These are phyloP conservation scores for Phytophthora uliginosa DNA, from an alignment of 352 stramenopile genomes.

Conservation along the genomic window DNA sequence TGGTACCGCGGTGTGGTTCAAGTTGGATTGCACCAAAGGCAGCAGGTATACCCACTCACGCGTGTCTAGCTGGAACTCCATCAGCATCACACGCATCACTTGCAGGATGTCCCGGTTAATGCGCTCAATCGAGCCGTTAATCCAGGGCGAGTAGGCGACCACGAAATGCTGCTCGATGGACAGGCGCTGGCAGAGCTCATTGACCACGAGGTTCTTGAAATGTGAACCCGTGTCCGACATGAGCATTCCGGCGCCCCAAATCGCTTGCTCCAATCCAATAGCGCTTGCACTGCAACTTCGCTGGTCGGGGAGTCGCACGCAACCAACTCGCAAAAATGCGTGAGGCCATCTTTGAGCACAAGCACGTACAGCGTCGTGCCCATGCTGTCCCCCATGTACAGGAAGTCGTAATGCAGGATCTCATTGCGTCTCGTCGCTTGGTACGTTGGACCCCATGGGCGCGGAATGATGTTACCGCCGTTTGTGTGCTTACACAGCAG, in stretches of 20 bases:
- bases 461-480: background rate
- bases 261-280: slow-evolving; percentile 4
- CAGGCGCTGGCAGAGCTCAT: background rate
- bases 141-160: slow-evolving; percentile 4
- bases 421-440: background rate
- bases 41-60: slow-evolving; percentile 4
- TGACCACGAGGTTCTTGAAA: slow-evolving; percentile 6
- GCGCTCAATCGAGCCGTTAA: slow-evolving; percentile 1
- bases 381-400: slow-evolving; percentile 7
- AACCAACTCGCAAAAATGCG: background rate
- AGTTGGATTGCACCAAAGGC: background rate
- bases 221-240: slow-evolving; percentile 1
- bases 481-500: background rate
- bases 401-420: slow-evolving; percentile 4
- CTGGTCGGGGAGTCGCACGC: background rate
- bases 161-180: slow-evolving; percentile 1
- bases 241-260: background rate
- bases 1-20: background rate
- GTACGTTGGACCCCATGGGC: background rate
- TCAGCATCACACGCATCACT: background rate
- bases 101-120: slow-evolving; percentile 6
- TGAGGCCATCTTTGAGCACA: background rate
- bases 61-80: background rate
- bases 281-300: background rate
- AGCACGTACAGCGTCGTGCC: background rate